Base-by-base conservation (phyloP, 768 basidiomycete species). In the Hericium coralloides region DNA sequence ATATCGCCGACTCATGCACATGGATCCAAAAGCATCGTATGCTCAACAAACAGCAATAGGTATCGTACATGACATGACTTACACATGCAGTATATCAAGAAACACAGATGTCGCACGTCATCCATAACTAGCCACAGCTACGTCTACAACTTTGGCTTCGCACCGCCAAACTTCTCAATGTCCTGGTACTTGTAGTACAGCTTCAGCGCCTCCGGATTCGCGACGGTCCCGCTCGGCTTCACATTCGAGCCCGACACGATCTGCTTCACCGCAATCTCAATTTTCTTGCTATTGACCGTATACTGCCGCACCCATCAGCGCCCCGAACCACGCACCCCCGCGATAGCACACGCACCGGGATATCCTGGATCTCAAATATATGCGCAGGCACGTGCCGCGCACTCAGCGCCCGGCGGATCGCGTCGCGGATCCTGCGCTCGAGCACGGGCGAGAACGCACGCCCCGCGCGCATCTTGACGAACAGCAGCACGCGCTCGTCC, bases 191-290 rank as follows among this genome's bases (percentile, higher is more conserved):
- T 81, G 68, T 86, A 83, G 60, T 86, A 88, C 15, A 81, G 67
- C 56, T 83, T 67, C 48, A 87, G 73, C 0, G 81, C 79, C 53
- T 84, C 83, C 0, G 86, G 86, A 64, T 88, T 88, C 7, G 84
- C 83, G 18, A 89, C 85, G 2, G 86, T 88, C 18, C 86, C 86
- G 59, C 85, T 89, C 3, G 86, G 85, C 61, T 80, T 75, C 45
- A 87, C 60, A 57, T 79, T 74, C 12, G 74, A 72, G 1, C 85
- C 86, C n/a, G 84, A 87, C 43, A 88, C 76, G 56, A 89, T 85
- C 63, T 87, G 85, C 67, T 88, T 89, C 52, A 88, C 83, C 2
- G 84, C 85, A 26, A 89, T 87, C 69, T 88, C 87, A 45, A 88
- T 86, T 65, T 87, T 88, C 74, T 88, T 89, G 10, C 81, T 81